These are phyloP conservation scores for Huntiella decipiens DNA, from an alignment of 2,329 filamentous ascomycete species.

Conservation along the genomic window DNA sequence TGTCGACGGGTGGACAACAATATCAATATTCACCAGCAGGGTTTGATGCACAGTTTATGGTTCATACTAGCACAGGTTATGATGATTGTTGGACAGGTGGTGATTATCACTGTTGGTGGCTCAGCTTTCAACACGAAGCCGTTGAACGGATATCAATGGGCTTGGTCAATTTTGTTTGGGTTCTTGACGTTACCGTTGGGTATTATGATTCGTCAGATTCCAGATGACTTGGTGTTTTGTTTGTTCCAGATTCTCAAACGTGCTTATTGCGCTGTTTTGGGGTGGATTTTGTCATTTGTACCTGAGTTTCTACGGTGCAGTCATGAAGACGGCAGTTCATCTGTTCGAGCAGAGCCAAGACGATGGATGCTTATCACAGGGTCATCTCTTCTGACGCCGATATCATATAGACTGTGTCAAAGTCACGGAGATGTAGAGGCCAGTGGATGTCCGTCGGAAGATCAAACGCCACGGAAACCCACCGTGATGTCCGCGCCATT, in stretches of 20 bases:
- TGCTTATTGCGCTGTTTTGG: slow-evolving; percentile 10
- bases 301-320: slow-evolving; percentile 12
- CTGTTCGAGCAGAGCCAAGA: slow-evolving; percentile 4
- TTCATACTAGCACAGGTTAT: slow-evolving; percentile 50
- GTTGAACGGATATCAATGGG: slow-evolving; percentile 49
- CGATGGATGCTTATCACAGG: slow-evolving; percentile 15
- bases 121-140: slow-evolving; percentile 43
- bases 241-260: slow-evolving; percentile 16
- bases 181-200: slow-evolving; percentile 46
- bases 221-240: slow-evolving; percentile 18
- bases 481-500: slow-evolving; percentile 8
- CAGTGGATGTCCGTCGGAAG: background rate
- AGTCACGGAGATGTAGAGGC: slow-evolving; percentile 11
- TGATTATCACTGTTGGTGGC: slow-evolving; percentile 54
- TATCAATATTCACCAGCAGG: slow-evolving; percentile 62
- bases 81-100: slow-evolving; percentile 50
- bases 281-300: slow-evolving; percentile 9
- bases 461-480: slow-evolving; percentile 2
- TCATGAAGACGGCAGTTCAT: background rate
- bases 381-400: slow-evolving; percentile 13
- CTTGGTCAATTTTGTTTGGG: slow-evolving; percentile 48
- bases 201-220: slow-evolving; percentile 23
- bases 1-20: slow-evolving; percentile 45
- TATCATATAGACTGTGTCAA: slow-evolving; percentile 15
- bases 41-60: slow-evolving; percentile 54